Percentiles rank a stretch among this genome's conserved stretches.
Conservation (phyloP, 176 grass and related monocot species). For the Secale cereale region DNA sequence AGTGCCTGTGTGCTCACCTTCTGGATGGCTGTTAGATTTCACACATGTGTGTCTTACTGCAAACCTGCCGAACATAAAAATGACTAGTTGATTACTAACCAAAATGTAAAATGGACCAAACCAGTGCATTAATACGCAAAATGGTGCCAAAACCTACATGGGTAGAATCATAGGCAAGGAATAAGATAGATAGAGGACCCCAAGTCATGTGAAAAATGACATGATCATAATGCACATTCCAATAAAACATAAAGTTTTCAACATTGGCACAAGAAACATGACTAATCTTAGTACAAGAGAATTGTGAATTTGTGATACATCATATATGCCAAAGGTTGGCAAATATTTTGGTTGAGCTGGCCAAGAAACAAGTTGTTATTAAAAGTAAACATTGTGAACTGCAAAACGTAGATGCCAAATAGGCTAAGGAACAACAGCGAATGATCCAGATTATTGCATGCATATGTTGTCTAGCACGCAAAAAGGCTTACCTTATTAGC, state of each 20-base stretch:
- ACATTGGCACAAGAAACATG: background rate
- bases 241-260: background rate
- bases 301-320: background rate
- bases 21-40: background rate
- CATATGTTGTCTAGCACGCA: background rate
- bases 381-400: background rate
- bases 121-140: background rate
- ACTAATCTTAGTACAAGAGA: background rate
- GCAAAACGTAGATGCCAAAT: background rate
- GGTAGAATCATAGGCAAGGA: background rate
- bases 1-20: conserved; percentile 8
- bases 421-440: background rate
- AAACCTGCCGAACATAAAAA: background rate
- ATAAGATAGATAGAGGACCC: background rate
- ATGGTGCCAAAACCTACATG: background rate
- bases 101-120: background rate
- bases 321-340: background rate
- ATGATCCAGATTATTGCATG: background rate
- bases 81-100: background rate
- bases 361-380: background rate
- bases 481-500: background rate
- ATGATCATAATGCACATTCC: background rate
- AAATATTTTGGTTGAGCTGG: background rate
- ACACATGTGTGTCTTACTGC: background rate
- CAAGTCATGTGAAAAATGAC: background rate